Base-by-base conservation (phyloP, 768 basidiomycete genomes). In the Phanerochaete carnosa region DNA sequence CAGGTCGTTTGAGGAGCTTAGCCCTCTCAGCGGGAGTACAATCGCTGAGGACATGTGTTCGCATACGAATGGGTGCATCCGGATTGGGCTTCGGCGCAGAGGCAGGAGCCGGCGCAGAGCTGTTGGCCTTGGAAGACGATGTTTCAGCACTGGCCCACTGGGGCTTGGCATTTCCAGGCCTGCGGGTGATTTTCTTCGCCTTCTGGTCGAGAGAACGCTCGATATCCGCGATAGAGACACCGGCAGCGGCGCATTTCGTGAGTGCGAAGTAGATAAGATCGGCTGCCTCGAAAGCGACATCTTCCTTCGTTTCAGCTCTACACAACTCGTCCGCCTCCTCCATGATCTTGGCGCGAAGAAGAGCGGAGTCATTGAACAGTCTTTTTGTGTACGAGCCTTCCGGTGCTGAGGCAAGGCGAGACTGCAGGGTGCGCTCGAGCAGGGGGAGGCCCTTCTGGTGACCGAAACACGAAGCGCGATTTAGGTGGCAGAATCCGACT, bases 301-400 rank as follows among this genome's bases (percentile, higher is more conserved):
- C 92, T 51, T 90, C 86, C 69, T 83, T 84, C 1, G 85, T 84
- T 65, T 85, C 78, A 25, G 93, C 93, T 19, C 80, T 80, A 71
- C 94, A 96, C n/a, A 99, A 82, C 73, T 99, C 97, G 67, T 96
- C 92, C 0, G 97, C 97, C 72, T 99, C 97, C 74, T 99, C 97
- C 87, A 91, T 93, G 64, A 99, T 94, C 79, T 99, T 99, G 55
- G 94, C 89, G 49, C 80, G 83, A 47, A 98, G 78, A n/a, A 99
- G 80, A 49, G 80, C 82, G 4, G 88, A 76, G 70, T 98, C 92
- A 45, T 82, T 79, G 75, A 98, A 97, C 28, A 99, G 76, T 56
- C 93, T 79, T 54, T 82, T 85, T 19, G 97, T 98, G 74, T 99
- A 99, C 0, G 92, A 95, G 5, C 94, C 95, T 65, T 88, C 87